These are phyloP conservation scores for Metarhizium guizhouense DNA, from an alignment of 2,329 filamentous ascomycete genomes.

Conservation along the genomic window DNA sequence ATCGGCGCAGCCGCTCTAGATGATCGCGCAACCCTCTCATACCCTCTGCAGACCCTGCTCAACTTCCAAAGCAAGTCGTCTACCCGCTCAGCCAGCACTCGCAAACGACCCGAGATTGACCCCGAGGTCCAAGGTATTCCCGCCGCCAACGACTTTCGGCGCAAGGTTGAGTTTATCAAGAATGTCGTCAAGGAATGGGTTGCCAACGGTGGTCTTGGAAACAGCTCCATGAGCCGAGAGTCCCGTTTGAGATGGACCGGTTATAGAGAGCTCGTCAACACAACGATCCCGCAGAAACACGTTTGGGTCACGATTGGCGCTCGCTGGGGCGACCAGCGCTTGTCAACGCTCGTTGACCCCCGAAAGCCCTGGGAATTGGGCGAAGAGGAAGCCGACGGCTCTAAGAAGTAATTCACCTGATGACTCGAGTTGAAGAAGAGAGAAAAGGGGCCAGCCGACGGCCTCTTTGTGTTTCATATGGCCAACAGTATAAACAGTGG, in stretches of 20 bases:
- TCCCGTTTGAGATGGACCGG: slow-evolving; percentile 50
- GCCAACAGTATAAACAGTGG: background rate
- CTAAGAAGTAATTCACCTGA: slow-evolving; percentile 16
- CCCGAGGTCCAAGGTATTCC: slow-evolving; percentile 55
- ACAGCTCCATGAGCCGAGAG: slow-evolving; percentile 49
- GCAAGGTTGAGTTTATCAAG: slow-evolving; percentile 66
- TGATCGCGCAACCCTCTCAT: slow-evolving; percentile 61
- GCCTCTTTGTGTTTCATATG: background rate
- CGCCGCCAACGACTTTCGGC: slow-evolving; percentile 61
- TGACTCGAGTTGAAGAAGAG: background rate
- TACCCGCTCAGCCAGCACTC: slow-evolving; percentile 35
- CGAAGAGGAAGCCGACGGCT: slow-evolving; percentile 37
- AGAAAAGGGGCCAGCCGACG: background rate
- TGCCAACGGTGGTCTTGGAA: slow-evolving; percentile 59
- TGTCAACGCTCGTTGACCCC: slow-evolving; percentile 47
- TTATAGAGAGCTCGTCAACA: slow-evolving; percentile 43
- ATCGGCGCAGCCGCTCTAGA: slow-evolving; percentile 63
- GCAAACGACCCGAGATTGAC: slow-evolving; percentile 51
- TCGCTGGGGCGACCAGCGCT: slow-evolving; percentile 47
- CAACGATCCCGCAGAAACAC: slow-evolving; percentile 48
- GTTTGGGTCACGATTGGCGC: slow-evolving; percentile 63
- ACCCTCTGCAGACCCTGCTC: slow-evolving; percentile 63
- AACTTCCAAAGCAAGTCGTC: slow-evolving; percentile 50
- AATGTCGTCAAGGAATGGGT: slow-evolving; percentile 64
- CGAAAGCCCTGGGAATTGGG: slow-evolving; percentile 43